Conservation (phyloP, 371 early-diverging fungal species). For the Apophysomyces sp. region DNA sequence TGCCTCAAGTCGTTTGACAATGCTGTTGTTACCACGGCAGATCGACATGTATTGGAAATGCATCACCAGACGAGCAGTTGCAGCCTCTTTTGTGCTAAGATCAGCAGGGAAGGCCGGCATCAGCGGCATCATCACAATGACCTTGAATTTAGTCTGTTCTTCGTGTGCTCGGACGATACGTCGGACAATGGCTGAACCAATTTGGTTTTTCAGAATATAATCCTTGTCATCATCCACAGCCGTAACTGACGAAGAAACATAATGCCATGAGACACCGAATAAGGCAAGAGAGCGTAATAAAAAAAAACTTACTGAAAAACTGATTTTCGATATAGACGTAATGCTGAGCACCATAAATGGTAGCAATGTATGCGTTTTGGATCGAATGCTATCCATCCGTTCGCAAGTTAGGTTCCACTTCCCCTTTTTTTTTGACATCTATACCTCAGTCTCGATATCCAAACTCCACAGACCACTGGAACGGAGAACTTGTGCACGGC, state of each 20-base stretch:
- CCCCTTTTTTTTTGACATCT: not conserved
- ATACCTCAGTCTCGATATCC: slow-evolving; percentile 56
- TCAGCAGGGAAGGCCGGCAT: slow-evolving; percentile 93
- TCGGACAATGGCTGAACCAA: slow-evolving; percentile 78
- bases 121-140: slow-evolving; percentile 89
- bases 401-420: not conserved
- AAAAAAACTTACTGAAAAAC: slow-evolving; percentile 80
- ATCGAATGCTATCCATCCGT: slow-evolving; percentile 66
- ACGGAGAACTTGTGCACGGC: slow-evolving; percentile 69
- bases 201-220: slow-evolving; percentile 68
- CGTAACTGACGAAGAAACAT: slow-evolving; percentile 52
- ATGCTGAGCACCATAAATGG: slow-evolving; percentile 76
- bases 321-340: slow-evolving; percentile 97
- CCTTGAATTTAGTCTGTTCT: slow-evolving; percentile 73
- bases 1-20: slow-evolving; percentile 50
- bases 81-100: slow-evolving; percentile 73
- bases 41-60: slow-evolving; percentile 78
- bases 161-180: slow-evolving; percentile 79
- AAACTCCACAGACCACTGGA: slow-evolving; percentile 71
- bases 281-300: slow-evolving; percentile 4
- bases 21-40: slow-evolving; percentile 65
- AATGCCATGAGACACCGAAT: slow-evolving; percentile 1
- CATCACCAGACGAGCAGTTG: slow-evolving; percentile 76
- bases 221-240: slow-evolving; percentile 50
- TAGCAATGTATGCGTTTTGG: slow-evolving; percentile 77